These are phyloP conservation scores for Ganoderma leucocontextum DNA, from an alignment of 1,284 basidiomycete genomes.

Conservation along the genomic window DNA sequence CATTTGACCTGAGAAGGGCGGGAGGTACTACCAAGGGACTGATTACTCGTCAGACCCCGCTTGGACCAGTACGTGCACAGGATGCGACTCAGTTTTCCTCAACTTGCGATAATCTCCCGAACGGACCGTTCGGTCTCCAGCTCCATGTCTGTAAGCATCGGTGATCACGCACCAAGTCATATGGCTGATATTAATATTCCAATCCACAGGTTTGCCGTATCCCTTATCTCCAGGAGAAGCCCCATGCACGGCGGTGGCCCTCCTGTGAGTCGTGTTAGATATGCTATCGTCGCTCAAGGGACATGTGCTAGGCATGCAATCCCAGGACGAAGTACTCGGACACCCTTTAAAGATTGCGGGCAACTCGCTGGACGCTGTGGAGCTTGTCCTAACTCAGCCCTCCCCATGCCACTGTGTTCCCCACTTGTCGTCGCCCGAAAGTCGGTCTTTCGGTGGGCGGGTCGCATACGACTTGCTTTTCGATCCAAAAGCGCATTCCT, in stretches of 20 bases:
- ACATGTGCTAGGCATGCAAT: too few species aligned
- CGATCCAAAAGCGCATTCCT: slow-evolving; percentile 31
- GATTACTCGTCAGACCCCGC: too few species aligned
- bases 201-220: background rate
- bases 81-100: background rate
- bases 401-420: background rate
- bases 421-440: background rate
- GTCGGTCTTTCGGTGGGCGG: slow-evolving; percentile 21
- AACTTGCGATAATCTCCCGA: background rate
- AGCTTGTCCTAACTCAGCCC: background rate
- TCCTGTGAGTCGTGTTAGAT: background rate
- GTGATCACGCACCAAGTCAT: background rate
- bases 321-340: background rate
- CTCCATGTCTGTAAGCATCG: background rate
- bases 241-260: background rate
- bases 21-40: too few species aligned
- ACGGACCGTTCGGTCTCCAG: background rate
- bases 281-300: background rate
- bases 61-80: background rate
- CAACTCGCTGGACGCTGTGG: background rate
- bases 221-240: slow-evolving; percentile 1
- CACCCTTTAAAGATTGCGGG: background rate
- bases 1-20: background rate
- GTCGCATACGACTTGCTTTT: slow-evolving; percentile 28
- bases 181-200: background rate